Conservation (phyloP, 257 asterid genomes). For the Nicotiana paniculata region DNA sequence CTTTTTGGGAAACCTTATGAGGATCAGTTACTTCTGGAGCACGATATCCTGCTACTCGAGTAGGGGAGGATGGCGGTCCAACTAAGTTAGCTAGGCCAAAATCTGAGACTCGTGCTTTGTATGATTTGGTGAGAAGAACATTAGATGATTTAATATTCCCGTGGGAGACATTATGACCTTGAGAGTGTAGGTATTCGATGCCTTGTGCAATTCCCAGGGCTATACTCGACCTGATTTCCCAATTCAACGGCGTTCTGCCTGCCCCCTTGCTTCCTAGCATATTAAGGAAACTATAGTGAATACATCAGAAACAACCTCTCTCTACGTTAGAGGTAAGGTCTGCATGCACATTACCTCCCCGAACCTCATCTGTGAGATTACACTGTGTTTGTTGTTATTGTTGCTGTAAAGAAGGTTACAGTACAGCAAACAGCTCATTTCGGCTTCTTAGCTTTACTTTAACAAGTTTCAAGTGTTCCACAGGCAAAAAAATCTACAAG, state of each 20-base stretch:
- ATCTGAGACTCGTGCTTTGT: conserved; percentile 61
- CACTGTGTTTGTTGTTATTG: no score
- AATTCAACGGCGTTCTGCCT: conserved; percentile 63
- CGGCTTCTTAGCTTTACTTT: not conserved
- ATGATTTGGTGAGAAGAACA: conserved; percentile 65
- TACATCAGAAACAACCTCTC: no score
- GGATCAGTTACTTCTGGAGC: conserved; percentile 91
- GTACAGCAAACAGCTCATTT: not conserved
- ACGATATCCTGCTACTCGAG: conserved; percentile 65
- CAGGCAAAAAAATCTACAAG: not conserved
- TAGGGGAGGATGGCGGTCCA: conserved; percentile 67
- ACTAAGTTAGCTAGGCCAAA: conserved; percentile 69
- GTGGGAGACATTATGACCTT: conserved; percentile 51
- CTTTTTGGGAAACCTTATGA: conserved; percentile 64
- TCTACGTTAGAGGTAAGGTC: no score
- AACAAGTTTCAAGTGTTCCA: not conserved
- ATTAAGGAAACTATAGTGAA: not conserved
- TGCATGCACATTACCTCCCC: no score
- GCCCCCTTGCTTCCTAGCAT: conserved; percentile 74
- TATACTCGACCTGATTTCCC: conserved; percentile 61
- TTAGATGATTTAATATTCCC: conserved; percentile 81
- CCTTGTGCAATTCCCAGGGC: conserved; percentile 81
- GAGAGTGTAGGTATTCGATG: conserved; percentile 62
- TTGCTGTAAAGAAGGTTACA: not conserved
- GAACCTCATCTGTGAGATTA: no score